Evolutionary conservation across 1,284 basidiomycete species (phyloP), one percentile per base, ranked within the genome.

Genomic region (Puccinia coronata): DNA sequence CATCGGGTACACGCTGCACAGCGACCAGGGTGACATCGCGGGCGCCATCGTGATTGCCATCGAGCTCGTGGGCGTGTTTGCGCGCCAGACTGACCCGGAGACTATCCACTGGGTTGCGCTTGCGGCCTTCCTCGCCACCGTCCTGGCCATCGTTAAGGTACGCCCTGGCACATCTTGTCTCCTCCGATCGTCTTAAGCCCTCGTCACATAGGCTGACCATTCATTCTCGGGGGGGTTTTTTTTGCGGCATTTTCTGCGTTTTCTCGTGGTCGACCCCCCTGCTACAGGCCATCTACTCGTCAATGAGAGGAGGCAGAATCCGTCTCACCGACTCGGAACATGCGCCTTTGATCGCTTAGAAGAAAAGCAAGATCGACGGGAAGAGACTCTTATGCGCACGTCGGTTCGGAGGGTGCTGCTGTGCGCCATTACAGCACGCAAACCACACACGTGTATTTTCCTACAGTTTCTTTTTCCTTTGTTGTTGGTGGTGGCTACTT

Each of bases 1-100:
- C 0, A 84, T 86, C 6, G 87, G 85, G 3, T 87, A 87, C 83
- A 86, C 83, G 25, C 83, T 85, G 81, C 82, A 84, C 43, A 82
- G 79, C 69, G 84, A 85, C 51, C 83, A 85, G 76, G 87, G 87
- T 55, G 87, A 88, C 82, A 82, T 87, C 1, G 86, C 85, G 4
- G 86, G 86, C 8, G 86, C 86, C 1, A 77, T 83, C 63, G 87
- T 84, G 14, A 80, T 80, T n/a, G 78, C 78, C 8, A 59, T 80
- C 18, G 55, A 80, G n/a, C 57, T 80, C 14, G 47, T 39, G 2
- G 78, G 78, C 0, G 78, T 80, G 14, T 80, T 73, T 73, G 36
- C 59, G 14, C 69, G 70, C 28, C 78, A 80, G 49, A 61, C 67
- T 49, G 20, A 73, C 11, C 78, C 78, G 0, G 55, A 61, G 12